phyloP scores from a whole-genome alignment of 129 eudicot species.

The Smallanthus sonchifolius region DNA sequence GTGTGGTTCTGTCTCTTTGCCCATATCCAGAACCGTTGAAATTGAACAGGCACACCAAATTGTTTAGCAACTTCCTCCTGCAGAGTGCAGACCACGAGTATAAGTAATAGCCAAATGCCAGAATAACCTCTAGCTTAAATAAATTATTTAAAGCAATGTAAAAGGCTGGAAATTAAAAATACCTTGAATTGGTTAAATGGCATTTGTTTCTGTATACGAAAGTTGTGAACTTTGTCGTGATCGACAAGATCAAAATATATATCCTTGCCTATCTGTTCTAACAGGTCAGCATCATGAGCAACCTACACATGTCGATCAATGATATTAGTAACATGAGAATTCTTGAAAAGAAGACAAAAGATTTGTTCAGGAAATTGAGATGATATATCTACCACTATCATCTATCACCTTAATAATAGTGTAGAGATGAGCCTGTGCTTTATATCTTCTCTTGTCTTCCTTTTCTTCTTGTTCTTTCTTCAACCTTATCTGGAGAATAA shows the following conservation, averaged over 20 bases:
- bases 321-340: constrained; percentile 12
- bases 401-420: constrained; percentile 80
- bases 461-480: constrained; percentile 94
- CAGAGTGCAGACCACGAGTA: constrained; percentile 36
- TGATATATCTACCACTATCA: constrained; percentile 29
- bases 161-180: constrained; percentile 4
- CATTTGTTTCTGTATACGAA: constrained; percentile 87
- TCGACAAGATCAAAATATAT: constrained; percentile 91
- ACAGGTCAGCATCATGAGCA: constrained; percentile 85
- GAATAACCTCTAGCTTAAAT: background rate
- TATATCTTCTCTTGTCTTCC: constrained; percentile 81
- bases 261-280: constrained; percentile 88
- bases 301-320: constrained; percentile 44
- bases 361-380: background rate
- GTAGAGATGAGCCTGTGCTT: constrained; percentile 96
- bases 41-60: constrained; percentile 85
- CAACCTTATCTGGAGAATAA: constrained; percentile 61
- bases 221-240: constrained; percentile 88
- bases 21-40: constrained; percentile 95
- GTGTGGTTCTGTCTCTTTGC: constrained; percentile 97
- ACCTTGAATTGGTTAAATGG: constrained; percentile 82
- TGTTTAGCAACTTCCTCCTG: constrained; percentile 99
- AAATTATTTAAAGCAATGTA: background rate
- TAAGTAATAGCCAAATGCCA: background rate
- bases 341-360: background rate